Percentiles rank a stretch among this genome's conserved stretches.
These are phyloP conservation scores for Mycena floridula DNA, from an alignment of 768 basidiomycete species.

Conservation along the genomic window DNA sequence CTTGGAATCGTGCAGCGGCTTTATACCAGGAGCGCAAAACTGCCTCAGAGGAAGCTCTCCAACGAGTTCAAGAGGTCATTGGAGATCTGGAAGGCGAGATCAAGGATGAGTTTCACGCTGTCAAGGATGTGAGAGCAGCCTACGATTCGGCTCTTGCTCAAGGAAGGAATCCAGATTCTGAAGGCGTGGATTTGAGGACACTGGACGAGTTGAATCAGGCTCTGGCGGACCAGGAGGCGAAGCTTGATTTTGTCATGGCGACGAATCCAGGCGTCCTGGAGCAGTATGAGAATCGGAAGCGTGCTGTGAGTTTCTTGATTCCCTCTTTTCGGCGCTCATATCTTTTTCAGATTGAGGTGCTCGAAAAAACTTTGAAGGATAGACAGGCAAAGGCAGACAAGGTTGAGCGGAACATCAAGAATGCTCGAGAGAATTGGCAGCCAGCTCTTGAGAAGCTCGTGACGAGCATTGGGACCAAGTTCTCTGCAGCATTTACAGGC, in stretches of 20 bases:
- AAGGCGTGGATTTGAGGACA: constrained; percentile 43
- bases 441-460: constrained; percentile 78
- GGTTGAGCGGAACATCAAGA: constrained; percentile 55
- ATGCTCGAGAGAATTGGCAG: constrained; percentile 78
- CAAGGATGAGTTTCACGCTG: too few relatives aligned
- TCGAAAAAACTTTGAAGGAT: constrained; percentile 46
- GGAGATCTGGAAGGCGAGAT: too few relatives aligned
- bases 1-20: too few relatives aligned
- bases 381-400: constrained; percentile 44
- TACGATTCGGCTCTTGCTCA: constrained; percentile 30
- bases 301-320: constrained; percentile 47
- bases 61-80: too few relatives aligned
- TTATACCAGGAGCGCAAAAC: too few relatives aligned
- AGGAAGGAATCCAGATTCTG: constrained; percentile 27
- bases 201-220: constrained; percentile 54
- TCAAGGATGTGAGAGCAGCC: constrained; percentile 35
- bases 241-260: constrained; percentile 64
- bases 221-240: constrained; percentile 53
- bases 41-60: too few relatives aligned
- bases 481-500: constrained; percentile 88
- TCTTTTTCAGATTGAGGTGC: constrained; percentile 61
- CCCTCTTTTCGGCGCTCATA: too few relatives aligned
- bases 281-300: constrained; percentile 72
- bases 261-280: constrained; percentile 76
- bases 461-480: constrained; percentile 73